Percentiles rank a stretch among this genome's conserved stretches.
These are phyloP conservation scores for Gracilariopsis chorda DNA, from an alignment of 23 red algal genomes.

Conservation along the genomic window DNA sequence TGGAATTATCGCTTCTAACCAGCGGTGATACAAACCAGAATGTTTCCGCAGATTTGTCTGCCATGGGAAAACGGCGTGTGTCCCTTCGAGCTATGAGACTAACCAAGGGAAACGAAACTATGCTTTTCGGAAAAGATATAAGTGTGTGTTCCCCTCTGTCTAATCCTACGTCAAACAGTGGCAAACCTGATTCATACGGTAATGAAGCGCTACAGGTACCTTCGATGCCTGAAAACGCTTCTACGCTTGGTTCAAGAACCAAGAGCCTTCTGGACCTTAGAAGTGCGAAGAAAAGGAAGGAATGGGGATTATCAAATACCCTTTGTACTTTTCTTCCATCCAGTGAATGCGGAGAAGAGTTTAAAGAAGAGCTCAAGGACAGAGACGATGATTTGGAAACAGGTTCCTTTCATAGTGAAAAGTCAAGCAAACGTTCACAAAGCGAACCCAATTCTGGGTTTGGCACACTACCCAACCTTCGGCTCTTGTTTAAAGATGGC, in stretches of 20 bases:
- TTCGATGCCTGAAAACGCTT: not conserved
- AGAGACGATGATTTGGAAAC: not conserved
- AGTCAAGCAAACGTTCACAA: not conserved
- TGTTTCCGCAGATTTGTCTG: no score
- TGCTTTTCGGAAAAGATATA: not conserved
- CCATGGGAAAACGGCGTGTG: not conserved
- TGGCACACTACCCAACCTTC: not conserved
- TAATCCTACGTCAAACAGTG: not conserved
- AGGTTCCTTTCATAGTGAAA: not conserved
- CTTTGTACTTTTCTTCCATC: no score
- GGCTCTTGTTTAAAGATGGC: not conserved
- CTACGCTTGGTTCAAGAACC: not conserved
- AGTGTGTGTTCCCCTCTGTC: not conserved
- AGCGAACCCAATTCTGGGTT: not conserved
- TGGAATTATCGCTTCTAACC: no score
- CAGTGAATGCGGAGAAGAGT: no score
- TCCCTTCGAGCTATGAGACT: not conserved
- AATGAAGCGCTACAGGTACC: not conserved
- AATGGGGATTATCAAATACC: no score
- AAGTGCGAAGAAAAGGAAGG: no score
- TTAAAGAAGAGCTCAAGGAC: no score
- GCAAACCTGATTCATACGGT: not conserved
- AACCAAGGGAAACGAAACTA: not conserved
- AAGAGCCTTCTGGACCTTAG: not conserved
- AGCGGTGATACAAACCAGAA: no score